Evolutionary conservation across 768 basidiomycete genomes (phyloP), one percentile per base, ranked within the genome.

Genomic region (Leccinum barrowsii): DNA sequence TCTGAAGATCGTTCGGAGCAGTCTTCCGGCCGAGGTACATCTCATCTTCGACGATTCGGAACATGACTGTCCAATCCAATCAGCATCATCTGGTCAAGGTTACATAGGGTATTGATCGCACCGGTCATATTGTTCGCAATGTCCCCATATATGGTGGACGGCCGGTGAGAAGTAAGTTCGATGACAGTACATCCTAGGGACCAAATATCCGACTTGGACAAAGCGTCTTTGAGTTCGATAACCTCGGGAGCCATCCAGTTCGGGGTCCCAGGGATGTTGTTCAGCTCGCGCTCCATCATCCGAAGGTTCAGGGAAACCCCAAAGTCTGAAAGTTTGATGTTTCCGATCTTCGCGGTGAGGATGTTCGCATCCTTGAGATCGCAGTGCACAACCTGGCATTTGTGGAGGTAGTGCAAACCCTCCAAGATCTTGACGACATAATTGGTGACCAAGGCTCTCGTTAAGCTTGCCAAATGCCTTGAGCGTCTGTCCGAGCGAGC

Each of bases 221-320:
- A 89, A 7, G 96, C 92, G 4, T 94, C 95, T 71, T 94, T 90
- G 57, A 98, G 82, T 70, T 94, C 89, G 61, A 99, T 98, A 52
- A 98, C 92, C 74, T 99, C 96, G 4, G 96, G 96, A 11, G 95
- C 95, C 94, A 99, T 98, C 96, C 96, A 99, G 67, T 98, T 96
- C 13, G 96, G 96, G 10, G 96, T 99, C 8, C 96, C 96, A 7
- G 90, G 87, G 24, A 93, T 89, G 65, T 90, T 90, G 70, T 90
- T 87, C 64, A 85, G 87, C 68, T 92, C 89, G 22, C 84, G 81
- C 66, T 89, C 89, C 82, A 98, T 86, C 1, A 93, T 93, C 52
- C 92, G 86, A 66, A 98, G 82, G 72, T 96, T 97, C 60, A 98
- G 86, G 22, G 95, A 98, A 13, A 98, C 96, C 48, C 96, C 96